Base-by-base conservation (phyloP, 2,329 filamentous ascomycete genomes). In the Teratosphaeria gauchensis region DNA sequence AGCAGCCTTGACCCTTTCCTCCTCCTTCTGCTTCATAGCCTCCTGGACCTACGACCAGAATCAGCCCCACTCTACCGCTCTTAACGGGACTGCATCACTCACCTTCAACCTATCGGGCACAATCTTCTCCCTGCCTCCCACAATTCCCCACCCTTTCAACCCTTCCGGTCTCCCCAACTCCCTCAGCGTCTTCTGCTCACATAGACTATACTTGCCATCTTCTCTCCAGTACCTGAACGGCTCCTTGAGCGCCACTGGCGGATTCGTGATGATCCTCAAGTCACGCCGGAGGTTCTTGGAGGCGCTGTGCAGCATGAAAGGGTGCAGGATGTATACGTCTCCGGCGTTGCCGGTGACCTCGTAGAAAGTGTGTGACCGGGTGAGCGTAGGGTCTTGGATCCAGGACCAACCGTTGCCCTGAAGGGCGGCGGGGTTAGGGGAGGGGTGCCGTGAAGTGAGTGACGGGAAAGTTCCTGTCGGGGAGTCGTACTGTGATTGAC, bases 381-480 rank as follows among this genome's bases (percentile, higher is more conserved):
- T 60, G 0, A 64, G 61, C 4, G 62, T 63, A 1, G 71, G 60
- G 65, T 76, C 65, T 55, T 75, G 71, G 70, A 79, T 74, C 65
- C 78, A 84, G 5, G 69, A 68, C 1, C 78, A 67, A 14, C 35
- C 11, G 11, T 42, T 16, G 35, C 35, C 35, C 11, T 42, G 35
- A 1, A 42, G 35, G 11, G 35, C 12, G 35, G 2, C 12, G 35
- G 75, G 73, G 42, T 82, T 75, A 7, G 76, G 55, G 7, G 61
- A 42, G 16, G n/a, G 35, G 6, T 33, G 76, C 0, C 84, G 75
- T 0, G 84, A 80, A 24, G 76, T 76, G 84, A 88, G 87, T 42
- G 80, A 78, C n/a, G 85, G 84, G 28, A 79, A 82, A 21, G 87
- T 82, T 1, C 86, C 86, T 61, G 83, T 81, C 0, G 85, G 84